Conservation (phyloP, 2,329 filamentous ascomycete species). For the Tolypocladium nubicola region DNA sequence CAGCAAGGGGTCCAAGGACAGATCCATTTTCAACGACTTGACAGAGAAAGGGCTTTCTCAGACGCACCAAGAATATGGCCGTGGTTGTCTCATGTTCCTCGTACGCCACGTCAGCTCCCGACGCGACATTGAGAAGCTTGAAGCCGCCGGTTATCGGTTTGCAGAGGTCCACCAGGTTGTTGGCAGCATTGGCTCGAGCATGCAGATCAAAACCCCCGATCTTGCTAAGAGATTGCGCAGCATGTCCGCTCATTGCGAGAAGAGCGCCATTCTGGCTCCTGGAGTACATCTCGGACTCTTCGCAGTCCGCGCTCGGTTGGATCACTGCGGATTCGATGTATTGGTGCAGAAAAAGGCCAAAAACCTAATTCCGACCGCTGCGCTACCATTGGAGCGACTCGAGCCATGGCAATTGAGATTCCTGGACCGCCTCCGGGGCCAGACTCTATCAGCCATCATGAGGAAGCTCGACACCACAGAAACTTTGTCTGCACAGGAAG, state of each 20-base stretch:
- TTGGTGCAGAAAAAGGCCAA: constrained; percentile 45
- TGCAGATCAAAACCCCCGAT: constrained; percentile 60
- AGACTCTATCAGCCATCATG: constrained; percentile 23
- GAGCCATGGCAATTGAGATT: constrained; percentile 45
- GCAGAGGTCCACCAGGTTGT: constrained; percentile 58
- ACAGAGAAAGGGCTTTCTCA: constrained; percentile 28
- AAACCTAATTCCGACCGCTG: constrained; percentile 50
- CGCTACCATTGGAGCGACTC: constrained; percentile 40
- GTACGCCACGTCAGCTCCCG: constrained; percentile 50
- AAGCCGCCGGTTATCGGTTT: constrained; percentile 69
- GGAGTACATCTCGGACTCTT: constrained; percentile 51
- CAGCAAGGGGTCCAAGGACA: constrained; percentile 5
- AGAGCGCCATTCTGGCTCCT: constrained; percentile 33
- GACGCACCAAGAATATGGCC: constrained; percentile 37
- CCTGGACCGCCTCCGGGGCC: constrained; percentile 36
- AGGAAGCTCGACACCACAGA: constrained; percentile 22
- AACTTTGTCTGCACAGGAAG: constrained; percentile 28
- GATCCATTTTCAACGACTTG: constrained; percentile 18
- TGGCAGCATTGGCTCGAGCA: constrained; percentile 55
- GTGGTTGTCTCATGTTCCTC: constrained; percentile 73
- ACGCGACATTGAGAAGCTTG: constrained; percentile 52
- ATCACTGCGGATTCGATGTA: constrained; percentile 49
- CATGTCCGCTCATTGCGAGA: constrained; percentile 50
- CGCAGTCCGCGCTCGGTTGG: constrained; percentile 40
- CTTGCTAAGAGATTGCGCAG: constrained; percentile 50